Base-by-base conservation (phyloP, 371 early-diverging fungal species). In the Smittium culicis region DNA sequence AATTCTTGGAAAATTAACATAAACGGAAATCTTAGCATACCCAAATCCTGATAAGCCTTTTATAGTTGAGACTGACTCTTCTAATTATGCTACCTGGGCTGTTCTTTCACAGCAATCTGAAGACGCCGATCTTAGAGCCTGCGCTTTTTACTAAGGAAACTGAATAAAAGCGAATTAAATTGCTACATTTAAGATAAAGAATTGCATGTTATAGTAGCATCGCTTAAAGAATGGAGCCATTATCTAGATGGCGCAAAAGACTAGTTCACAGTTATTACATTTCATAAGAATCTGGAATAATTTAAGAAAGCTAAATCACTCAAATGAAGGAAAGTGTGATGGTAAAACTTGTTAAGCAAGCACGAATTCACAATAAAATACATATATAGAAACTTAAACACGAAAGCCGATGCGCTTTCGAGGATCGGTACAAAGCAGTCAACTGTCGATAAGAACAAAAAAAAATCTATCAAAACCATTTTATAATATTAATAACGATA, bases 121-220 rank as follows among this genome's bases (percentile, higher is more conserved):
- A 16, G 34, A 64, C 35, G 27, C 16, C 5, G 11, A 64, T 64
- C 61, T 28, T 11, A 11, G 35, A 35, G 64, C 35, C 16, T n/a
- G n/a, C n/a, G n/a, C n/a, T 64, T 29, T n/a, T 64, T 54, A 5
- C 27, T 33, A 61, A 64, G 61, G 27, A 64, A 5, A 5, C 27
- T 64, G 35, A 27, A 5, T 16, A 3, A 5, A 54, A 5, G 5
- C 35, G 34, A 64, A 64, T 11, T 14, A 28, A 35, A 61, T 24
- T 64, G 27, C 33, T 16, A 61, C n/a, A 61, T 64, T 16, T 31
- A 54, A 35, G 64, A 34, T 24, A 35, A 64, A 64, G 34, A 64
- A 33, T 16, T 64, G 34, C 34, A 35, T 35, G 64, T 28, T 16
- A 24, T 64, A 5, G 34, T 54, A 31, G 29, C 29, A 54, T 5